Percentiles rank a stretch among this genome's conserved stretches.
These are phyloP conservation scores for Penicillium sp. DNA, from an alignment of 2,329 filamentous ascomycete genomes.

Conservation along the genomic window DNA sequence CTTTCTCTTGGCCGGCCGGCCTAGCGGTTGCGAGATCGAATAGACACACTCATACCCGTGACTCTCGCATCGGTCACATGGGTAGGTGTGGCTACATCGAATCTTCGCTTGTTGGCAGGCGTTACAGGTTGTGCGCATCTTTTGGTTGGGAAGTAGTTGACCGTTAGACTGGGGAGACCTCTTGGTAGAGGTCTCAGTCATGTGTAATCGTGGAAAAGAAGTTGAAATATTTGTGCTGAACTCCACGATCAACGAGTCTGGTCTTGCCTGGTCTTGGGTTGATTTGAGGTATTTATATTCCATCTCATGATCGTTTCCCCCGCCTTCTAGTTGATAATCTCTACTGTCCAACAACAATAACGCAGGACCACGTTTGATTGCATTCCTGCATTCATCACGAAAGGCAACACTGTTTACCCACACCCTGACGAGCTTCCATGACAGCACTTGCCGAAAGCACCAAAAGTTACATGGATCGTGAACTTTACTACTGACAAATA, in stretches of 20 bases:
- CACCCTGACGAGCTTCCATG: neutral
- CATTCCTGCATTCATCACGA: neutral
- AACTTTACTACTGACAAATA: slow-evolving; percentile 13
- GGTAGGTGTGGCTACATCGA: slow-evolving; percentile 38
- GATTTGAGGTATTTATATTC: neutral
- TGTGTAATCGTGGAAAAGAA: neutral
- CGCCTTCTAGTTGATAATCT: neutral
- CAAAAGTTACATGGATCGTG: slow-evolving; percentile 18
- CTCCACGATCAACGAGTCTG: neutral
- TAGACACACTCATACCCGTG: slow-evolving; percentile 39
- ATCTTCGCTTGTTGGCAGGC: slow-evolving; percentile 43
- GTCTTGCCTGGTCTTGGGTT: neutral
- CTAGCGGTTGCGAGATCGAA: slow-evolving; percentile 37
- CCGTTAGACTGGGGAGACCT: neutral
- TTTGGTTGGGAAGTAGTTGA: slow-evolving; percentile 35
- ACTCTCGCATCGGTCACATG: slow-evolving; percentile 37
- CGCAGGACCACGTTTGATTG: slow-evolving; percentile 2
- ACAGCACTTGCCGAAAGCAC: slow-evolving; percentile 1
- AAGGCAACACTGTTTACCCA: neutral
- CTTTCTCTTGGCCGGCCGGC: slow-evolving; percentile 37
- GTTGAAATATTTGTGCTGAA: no score
- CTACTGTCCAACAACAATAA: neutral
- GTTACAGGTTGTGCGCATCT: slow-evolving; percentile 40
- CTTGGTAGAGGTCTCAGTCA: neutral
- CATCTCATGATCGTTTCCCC: neutral